A percentile compares a stretch with the other conserved stretches of the same genome.
phyloP scores from a whole-genome alignment of 495 filamentous ascomycete genomes.

The Jackrogersella multiformis region DNA sequence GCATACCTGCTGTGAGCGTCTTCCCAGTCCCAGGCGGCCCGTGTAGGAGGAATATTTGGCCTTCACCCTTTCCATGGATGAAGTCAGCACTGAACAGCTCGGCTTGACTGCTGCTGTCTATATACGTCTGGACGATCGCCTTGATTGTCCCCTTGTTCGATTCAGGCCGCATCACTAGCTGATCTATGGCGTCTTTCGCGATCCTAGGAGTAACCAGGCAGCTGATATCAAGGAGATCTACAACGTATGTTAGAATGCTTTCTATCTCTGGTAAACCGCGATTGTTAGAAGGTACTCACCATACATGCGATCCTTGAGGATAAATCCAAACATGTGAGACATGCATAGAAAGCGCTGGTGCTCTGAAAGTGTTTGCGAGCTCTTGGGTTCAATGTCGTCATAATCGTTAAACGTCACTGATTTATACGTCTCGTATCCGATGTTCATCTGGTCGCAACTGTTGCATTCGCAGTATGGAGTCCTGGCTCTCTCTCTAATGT shows the following conservation, averaged over 20 bases:
- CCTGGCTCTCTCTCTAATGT: slow-evolving; percentile 14
- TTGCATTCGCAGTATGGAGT: slow-evolving; percentile 12
- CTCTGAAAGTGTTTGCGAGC: neutral
- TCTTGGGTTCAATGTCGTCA: slow-evolving; percentile 12
- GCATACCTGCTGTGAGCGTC: slow-evolving; percentile 19
- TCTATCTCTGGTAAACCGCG: too few relatives aligned
- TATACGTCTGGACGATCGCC: slow-evolving; percentile 12
- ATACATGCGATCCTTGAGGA: slow-evolving; percentile 12
- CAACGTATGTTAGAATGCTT: neutral
- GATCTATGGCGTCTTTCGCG: slow-evolving; percentile 10
- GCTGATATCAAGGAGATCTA: slow-evolving; percentile 18
- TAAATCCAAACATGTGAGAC: slow-evolving; percentile 14
- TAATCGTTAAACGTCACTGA: slow-evolving; percentile 5
- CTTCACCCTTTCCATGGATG: slow-evolving; percentile 18
- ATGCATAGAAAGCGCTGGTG: slow-evolving; percentile 13
- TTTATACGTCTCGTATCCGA: neutral
- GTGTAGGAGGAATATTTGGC: slow-evolving; percentile 8
- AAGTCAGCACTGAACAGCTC: slow-evolving; percentile 19
- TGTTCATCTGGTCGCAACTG: neutral
- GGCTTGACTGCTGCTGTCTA: slow-evolving; percentile 2
- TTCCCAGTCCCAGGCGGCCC: slow-evolving; percentile 21
- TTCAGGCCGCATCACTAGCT: slow-evolving; percentile 9
- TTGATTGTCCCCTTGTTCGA: slow-evolving; percentile 7
- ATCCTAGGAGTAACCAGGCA: neutral
- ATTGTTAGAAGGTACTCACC: neutral